These are phyloP conservation scores for Oenanthe sinensis DNA, from an alignment of 129 eudicot species.

Conservation along the genomic window DNA sequence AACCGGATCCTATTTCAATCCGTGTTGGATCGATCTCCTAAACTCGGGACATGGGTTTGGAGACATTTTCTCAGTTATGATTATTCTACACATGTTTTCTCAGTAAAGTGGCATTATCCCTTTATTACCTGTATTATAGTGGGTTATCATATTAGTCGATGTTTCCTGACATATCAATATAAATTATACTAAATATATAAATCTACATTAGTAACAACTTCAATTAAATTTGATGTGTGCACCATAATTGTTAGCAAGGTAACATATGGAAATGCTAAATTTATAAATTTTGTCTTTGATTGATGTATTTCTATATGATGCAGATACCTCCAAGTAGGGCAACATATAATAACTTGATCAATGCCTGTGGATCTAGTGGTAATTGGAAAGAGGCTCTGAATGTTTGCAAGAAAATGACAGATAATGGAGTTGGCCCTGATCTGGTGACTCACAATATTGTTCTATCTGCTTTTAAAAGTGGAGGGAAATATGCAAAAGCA, in stretches of 20 bases:
- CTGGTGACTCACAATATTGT: slow-evolving; percentile 90
- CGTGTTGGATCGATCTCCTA: too few species aligned
- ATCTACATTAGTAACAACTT: background rate
- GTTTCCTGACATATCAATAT: background rate
- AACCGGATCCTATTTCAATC: too few species aligned
- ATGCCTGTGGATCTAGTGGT: slow-evolving; percentile 97
- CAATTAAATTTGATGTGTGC: background rate
- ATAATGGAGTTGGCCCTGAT: slow-evolving; percentile 96
- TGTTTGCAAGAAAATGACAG: slow-evolving; percentile 85
- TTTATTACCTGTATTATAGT: background rate
- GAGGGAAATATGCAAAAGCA: slow-evolving; percentile 74
- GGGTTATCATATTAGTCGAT: background rate
- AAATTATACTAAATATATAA: background rate
- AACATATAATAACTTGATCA: slow-evolving; percentile 89
- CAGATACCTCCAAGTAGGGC: slow-evolving; percentile 94
- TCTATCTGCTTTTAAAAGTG: slow-evolving; percentile 82
- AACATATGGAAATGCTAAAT: background rate
- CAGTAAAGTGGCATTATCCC: background rate
- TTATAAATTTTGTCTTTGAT: background rate
- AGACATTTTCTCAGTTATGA: too few species aligned
- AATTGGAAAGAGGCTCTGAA: slow-evolving; percentile 94
- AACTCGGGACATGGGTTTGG: too few species aligned
- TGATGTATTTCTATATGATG: background rate
- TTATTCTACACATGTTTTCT: background rate
- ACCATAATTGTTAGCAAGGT: background rate